Evolutionary conservation across 2,329 filamentous ascomycete species (phyloP).

Genomic region (Chrysoporthe cubensis): DNA sequence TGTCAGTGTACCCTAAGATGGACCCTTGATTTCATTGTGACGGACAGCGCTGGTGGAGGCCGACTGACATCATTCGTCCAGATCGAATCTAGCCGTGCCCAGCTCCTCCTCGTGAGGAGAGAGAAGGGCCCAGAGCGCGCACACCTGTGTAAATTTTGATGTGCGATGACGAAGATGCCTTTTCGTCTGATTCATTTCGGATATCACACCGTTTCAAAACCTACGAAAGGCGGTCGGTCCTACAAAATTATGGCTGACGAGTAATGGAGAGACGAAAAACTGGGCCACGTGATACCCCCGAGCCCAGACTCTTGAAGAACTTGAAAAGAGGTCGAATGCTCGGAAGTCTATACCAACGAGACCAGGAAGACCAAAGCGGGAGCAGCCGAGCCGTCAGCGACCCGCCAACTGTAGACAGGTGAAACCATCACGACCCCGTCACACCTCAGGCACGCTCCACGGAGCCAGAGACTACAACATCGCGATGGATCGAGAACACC

Average conservation of each 20-base stretch:
- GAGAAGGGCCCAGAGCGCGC: background rate
- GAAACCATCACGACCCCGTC: background rate
- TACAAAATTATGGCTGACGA: background rate
- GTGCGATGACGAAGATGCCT: background rate
- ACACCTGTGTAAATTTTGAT: background rate
- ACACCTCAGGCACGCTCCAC: background rate
- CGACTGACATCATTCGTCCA: conserved; percentile 1
- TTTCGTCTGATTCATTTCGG: background rate
- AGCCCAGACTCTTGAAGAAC: conserved; percentile 9
- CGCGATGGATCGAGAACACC: background rate
- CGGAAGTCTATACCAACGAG: background rate
- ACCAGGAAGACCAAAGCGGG: background rate
- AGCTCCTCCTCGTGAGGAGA: background rate
- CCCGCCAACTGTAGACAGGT: no score
- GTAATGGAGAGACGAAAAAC: conserved; percentile 1
- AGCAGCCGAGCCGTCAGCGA: background rate
- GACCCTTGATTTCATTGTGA: background rate
- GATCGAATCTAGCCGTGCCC: background rate
- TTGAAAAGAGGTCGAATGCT: background rate
- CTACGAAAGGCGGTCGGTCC: background rate
- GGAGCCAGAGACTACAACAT: background rate
- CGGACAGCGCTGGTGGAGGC: background rate
- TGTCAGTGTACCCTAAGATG: background rate
- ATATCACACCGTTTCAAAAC: background rate
- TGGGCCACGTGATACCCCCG: conserved; percentile 24